Conservation (phyloP, 2,329 filamentous ascomycete species). For the Lecanicillium sp. region DNA sequence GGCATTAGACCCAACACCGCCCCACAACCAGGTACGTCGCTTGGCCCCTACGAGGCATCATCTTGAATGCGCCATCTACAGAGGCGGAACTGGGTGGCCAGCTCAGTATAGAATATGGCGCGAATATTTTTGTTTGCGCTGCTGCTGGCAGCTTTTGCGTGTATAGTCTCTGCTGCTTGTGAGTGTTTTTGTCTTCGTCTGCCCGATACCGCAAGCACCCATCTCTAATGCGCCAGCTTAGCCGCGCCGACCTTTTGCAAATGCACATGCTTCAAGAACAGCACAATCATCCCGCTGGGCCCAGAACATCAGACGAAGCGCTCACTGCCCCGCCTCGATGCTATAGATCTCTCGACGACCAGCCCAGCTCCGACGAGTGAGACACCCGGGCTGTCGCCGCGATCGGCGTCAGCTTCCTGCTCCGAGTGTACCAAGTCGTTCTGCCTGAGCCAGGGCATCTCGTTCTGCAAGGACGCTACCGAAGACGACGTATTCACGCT, state of each 20-base stretch:
- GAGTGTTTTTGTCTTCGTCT: constrained; percentile 18
- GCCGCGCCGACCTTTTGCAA: constrained; percentile 62
- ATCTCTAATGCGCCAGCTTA: constrained; percentile 27
- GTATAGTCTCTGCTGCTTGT: constrained; percentile 38
- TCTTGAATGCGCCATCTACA: constrained; percentile 4
- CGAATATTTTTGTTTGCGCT: constrained; percentile 32
- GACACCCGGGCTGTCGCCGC: constrained; percentile 23
- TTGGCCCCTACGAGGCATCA: background rate
- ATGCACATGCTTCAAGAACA: constrained; percentile 65
- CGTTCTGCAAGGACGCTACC: constrained; percentile 56
- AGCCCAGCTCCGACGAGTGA: background rate
- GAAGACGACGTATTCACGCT: constrained; percentile 56
- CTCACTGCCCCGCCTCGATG: constrained; percentile 18
- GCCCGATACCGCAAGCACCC: background rate
- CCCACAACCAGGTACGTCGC: constrained; percentile 5
- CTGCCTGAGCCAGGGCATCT: constrained; percentile 53
- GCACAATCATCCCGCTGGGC: constrained; percentile 59
- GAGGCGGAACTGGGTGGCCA: background rate
- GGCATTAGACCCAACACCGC: background rate
- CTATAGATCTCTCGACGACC: too few relatives aligned
- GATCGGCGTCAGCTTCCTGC: constrained; percentile 43
- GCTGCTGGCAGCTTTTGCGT: constrained; percentile 30
- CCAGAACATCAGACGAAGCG: constrained; percentile 32
- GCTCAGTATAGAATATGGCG: constrained; percentile 27
- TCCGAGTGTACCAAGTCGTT: constrained; percentile 60